Conservation (phyloP, 2,329 filamentous ascomycete genomes). For the Fusarium scirpi region DNA sequence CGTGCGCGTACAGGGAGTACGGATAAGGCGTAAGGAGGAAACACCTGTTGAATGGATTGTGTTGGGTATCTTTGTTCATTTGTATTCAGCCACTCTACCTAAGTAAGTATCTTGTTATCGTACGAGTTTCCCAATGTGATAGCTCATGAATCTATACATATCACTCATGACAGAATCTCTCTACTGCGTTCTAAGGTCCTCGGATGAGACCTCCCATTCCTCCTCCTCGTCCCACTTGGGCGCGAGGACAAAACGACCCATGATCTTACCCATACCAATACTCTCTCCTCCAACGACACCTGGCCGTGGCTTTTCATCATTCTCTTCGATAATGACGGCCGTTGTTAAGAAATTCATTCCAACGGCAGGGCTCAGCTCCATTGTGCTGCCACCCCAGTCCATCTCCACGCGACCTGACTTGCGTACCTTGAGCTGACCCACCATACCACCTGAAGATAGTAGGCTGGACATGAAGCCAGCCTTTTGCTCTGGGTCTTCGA, state of each 20-base stretch:
- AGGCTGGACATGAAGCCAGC: conserved; percentile 55
- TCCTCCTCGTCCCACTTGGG: conserved; percentile 69
- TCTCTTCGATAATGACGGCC: conserved; percentile 70
- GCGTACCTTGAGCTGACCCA: conserved; percentile 70
- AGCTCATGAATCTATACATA: neutral
- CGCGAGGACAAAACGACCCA: conserved; percentile 71
- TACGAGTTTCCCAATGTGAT: neutral
- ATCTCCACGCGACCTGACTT: conserved; percentile 72
- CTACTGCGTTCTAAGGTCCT: conserved; percentile 48
- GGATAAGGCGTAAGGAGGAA: neutral
- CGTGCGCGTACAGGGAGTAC: neutral
- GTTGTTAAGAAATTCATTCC: conserved; percentile 69
- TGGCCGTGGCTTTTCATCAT: conserved; percentile 62
- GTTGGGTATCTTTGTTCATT: conserved; percentile 33
- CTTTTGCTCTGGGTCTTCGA: conserved; percentile 51
- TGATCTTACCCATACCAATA: conserved; percentile 72
- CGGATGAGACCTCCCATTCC: conserved; percentile 62
- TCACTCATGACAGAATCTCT: neutral
- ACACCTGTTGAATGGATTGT: neutral
- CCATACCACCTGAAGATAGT: conserved; percentile 65
- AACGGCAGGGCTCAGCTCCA: conserved; percentile 65
- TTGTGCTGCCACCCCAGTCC: conserved; percentile 69
- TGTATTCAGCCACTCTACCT: neutral
- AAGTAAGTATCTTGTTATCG: neutral
- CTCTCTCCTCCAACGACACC: conserved; percentile 62